A percentile compares a stretch with the other conserved stretches of the same genome.
These are phyloP conservation scores for Trichoderma atroviride DNA, from an alignment of 2,329 filamentous ascomycete species.

Conservation along the genomic window DNA sequence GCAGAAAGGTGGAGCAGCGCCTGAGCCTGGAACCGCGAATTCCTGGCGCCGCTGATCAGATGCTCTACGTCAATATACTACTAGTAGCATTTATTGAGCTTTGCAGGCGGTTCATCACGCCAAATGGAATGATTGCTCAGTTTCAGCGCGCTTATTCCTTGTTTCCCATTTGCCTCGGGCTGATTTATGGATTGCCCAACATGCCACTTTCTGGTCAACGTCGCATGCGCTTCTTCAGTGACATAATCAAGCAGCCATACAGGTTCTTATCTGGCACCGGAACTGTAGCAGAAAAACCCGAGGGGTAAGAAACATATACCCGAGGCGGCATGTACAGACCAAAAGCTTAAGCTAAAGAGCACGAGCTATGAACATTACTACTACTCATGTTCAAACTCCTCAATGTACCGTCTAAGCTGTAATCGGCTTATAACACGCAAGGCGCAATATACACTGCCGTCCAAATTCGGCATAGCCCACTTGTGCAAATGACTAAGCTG, in stretches of 20 bases:
- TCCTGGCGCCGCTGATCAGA: slow-evolving; percentile 12
- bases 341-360: neutral
- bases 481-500: slow-evolving; percentile 3
- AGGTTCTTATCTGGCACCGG: neutral
- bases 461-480: neutral
- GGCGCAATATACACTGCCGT: neutral
- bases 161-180: neutral
- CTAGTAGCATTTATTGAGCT: neutral
- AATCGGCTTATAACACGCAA: neutral
- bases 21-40: slow-evolving; percentile 2
- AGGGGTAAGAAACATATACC: neutral
- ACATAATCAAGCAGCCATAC: neutral
- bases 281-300: neutral
- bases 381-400: neutral
- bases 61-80: neutral
- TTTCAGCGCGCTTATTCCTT: neutral
- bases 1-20: slow-evolving; percentile 13
- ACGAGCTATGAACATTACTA: neutral
- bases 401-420: neutral
- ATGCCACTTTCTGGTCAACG: neutral
- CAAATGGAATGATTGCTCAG: neutral
- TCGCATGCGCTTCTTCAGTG: neutral
- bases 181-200: neutral
- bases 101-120: slow-evolving; percentile 8
- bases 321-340: neutral